Percentiles rank a stretch among this genome's conserved stretches.
Evolutionary conservation across 108 stramenopile genomes (phyloP).

Genomic region (Asterionellopsis glacialis): DNA sequence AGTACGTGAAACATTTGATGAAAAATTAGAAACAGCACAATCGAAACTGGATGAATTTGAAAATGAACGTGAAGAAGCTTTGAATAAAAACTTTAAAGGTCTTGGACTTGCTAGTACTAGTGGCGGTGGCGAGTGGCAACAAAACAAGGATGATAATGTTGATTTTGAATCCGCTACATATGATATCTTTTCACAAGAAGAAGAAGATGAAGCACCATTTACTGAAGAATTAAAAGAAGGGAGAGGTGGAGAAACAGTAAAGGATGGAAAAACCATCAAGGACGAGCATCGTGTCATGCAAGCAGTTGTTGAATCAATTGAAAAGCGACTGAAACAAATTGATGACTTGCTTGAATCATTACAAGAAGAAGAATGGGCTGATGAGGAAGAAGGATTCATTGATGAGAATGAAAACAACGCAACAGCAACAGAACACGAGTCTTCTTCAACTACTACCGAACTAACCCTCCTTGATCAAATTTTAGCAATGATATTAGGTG

Average conservation of each 20-base stretch:
- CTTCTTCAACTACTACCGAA: constrained; percentile 3
- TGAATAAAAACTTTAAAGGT: not conserved
- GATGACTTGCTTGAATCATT: constrained; percentile 42
- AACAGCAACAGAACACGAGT: not conserved
- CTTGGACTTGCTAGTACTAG: not conserved
- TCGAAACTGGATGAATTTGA: constrained; percentile 24
- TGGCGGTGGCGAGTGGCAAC: no score
- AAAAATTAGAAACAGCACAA: constrained; percentile 24
- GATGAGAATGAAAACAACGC: constrained; percentile 1
- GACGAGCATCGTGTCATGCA: constrained; percentile 30
- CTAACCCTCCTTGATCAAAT: constrained; percentile 47
- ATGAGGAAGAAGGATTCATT: constrained; percentile 33
- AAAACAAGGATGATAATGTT: not conserved
- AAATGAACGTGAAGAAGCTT: constrained; percentile 23
- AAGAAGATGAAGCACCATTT: constrained; percentile 11
- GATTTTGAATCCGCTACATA: not conserved
- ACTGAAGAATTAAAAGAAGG: constrained; percentile 8
- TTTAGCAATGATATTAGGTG: constrained; percentile 51
- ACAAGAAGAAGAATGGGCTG: constrained; percentile 55
- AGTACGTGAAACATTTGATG: constrained; percentile 38
- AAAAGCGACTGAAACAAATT: constrained; percentile 33
- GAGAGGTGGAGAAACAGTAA: not conserved
- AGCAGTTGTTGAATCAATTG: constrained; percentile 29
- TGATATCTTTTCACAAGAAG: not conserved
- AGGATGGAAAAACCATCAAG: not conserved